These are phyloP conservation scores for Limtongia smithiae DNA, from an alignment of 805 yeast genomes.

Conservation along the genomic window DNA sequence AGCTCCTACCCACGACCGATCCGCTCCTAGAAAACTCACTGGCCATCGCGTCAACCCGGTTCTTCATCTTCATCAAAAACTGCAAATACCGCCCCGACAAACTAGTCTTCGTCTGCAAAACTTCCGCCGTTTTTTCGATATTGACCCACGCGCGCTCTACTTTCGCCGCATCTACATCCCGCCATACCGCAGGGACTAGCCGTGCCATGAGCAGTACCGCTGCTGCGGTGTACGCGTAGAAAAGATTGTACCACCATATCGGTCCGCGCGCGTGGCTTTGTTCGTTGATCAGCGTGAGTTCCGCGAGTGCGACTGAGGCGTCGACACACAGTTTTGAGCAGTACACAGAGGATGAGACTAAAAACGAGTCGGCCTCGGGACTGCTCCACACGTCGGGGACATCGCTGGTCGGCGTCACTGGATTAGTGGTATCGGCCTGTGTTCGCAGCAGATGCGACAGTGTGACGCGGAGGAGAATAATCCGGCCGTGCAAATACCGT, in stretches of 20 bases:
- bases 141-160: slow-evolving; percentile 6
- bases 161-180: slow-evolving; percentile 16
- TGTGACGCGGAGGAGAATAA: background rate
- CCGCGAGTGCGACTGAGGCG: slow-evolving; percentile 23
- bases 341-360: background rate
- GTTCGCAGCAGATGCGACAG: background rate
- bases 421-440: background rate
- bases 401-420: background rate
- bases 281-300: slow-evolving; percentile 15
- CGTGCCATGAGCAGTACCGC: slow-evolving; percentile 32
- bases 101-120: too few species aligned
- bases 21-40: too few species aligned
- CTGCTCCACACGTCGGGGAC: background rate
- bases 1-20: too few species aligned
- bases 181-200: slow-evolving; percentile 29
- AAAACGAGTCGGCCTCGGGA: background rate
- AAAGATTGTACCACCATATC: slow-evolving; percentile 32
- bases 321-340: slow-evolving; percentile 16
- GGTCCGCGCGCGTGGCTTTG: slow-evolving; percentile 22
- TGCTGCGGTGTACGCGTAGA: slow-evolving; percentile 32
- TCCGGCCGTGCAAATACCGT: background rate
- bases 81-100: too few species aligned
- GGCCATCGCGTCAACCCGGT: too few species aligned
- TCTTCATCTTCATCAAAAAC: too few species aligned
- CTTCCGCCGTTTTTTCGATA: too few species aligned